Evolutionary conservation across 768 basidiomycete genomes (phyloP).

Genomic region (Trametes cingulata): DNA sequence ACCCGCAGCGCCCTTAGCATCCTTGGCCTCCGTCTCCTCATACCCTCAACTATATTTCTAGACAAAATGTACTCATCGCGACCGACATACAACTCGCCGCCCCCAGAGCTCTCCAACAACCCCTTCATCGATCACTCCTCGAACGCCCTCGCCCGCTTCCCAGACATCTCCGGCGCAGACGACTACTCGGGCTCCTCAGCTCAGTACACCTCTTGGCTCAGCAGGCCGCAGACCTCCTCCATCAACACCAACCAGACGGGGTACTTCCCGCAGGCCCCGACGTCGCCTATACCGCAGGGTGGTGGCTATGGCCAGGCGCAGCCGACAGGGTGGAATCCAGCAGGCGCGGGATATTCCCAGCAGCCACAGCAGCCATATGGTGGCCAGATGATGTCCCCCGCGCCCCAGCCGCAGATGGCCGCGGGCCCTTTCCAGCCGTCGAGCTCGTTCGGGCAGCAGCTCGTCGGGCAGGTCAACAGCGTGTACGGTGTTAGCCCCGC

Average conservation of each 20-base stretch:
- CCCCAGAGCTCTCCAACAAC: constrained; percentile 53
- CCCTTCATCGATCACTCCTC: constrained; percentile 62
- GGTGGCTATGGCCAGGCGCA: constrained; percentile 16
- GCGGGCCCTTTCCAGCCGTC: constrained; percentile 48
- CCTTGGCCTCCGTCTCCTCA: background rate
- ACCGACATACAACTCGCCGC: constrained; percentile 26
- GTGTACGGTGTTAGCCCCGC: constrained; percentile 15
- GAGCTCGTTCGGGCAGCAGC: constrained; percentile 59
- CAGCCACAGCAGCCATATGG: constrained; percentile 26
- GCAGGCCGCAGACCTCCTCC: constrained; percentile 30
- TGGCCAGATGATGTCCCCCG: constrained; percentile 17
- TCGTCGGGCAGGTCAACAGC: constrained; percentile 34
- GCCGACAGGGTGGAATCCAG: constrained; percentile 11
- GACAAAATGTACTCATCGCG: constrained; percentile 26
- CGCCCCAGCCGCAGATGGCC: constrained; percentile 36
- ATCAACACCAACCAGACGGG: constrained; percentile 22
- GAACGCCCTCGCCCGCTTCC: constrained; percentile 50
- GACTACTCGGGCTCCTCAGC: constrained; percentile 15
- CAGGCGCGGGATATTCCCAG: constrained; percentile 20
- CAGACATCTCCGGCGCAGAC: constrained; percentile 51
- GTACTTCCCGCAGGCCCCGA: constrained; percentile 16
- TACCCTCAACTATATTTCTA: background rate
- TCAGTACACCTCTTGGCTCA: constrained; percentile 46
- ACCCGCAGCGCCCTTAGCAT: background rate
- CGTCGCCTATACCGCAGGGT: constrained; percentile 13